Evolutionary conservation across 78 protist species (phyloP).

Genomic region (Paratrimastix pyriformis): DNA sequence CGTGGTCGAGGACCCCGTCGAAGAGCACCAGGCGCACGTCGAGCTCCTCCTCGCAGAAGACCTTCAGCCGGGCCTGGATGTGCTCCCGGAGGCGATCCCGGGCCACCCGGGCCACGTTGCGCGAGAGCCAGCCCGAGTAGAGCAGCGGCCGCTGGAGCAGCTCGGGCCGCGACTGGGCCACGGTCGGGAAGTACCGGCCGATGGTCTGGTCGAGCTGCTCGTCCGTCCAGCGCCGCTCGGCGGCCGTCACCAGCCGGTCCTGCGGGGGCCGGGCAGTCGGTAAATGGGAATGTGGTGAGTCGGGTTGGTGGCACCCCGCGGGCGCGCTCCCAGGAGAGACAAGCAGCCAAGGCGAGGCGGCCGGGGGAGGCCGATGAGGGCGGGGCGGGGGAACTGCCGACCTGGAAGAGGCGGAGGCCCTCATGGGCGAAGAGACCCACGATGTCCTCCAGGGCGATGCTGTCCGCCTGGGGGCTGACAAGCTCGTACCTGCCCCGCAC

Average conservation of each 20-base stretch:
- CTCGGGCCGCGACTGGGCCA: neutral
- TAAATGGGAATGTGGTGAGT: no score
- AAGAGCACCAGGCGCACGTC: conserved; percentile 83
- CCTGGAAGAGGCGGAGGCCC: conserved; percentile 85
- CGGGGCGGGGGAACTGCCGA: no score
- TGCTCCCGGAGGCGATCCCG: conserved; percentile 59
- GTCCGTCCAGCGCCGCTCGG: conserved; percentile 76
- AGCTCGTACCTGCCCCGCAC: neutral
- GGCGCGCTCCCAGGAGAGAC: no score
- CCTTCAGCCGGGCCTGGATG: conserved; percentile 63
- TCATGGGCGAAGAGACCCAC: conserved; percentile 90
- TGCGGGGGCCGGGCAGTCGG: conserved; percentile 5
- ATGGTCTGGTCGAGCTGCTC: conserved; percentile 45
- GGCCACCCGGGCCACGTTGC: conserved; percentile 60
- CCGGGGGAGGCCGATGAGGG: no score
- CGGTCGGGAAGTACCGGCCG: conserved; percentile 54
- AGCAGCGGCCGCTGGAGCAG: conserved; percentile 77
- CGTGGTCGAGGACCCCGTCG: conserved; percentile 81
- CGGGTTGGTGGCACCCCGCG: no score
- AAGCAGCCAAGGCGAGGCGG: no score
- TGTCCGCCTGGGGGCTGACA: neutral
- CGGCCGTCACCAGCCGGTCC: conserved; percentile 78
- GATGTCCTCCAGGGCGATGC: conserved; percentile 1
- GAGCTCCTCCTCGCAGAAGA: conserved; percentile 82
- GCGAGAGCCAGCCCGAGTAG: conserved; percentile 70